Evolutionary conservation across 768 basidiomycete genomes (phyloP), one percentile per base, ranked within the genome.

Genomic region (Tricholoma matsutake): DNA sequence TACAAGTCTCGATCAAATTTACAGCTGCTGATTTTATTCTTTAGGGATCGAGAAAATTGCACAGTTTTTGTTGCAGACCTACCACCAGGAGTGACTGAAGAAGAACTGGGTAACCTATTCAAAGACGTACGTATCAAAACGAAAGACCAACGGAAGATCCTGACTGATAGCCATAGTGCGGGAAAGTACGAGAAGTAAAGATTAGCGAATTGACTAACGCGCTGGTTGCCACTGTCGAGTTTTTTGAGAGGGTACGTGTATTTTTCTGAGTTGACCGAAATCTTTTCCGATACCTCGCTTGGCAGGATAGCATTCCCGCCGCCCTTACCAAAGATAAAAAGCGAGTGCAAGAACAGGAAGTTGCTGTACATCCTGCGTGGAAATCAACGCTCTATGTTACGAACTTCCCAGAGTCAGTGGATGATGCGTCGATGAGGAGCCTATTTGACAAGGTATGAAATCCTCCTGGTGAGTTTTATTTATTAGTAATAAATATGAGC

Each of bases 241-340:
- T 99, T 70, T 78, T 78, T 60, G 80, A 85, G 29, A 78, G 88
- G 63, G 83, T 89, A 69, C 53, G 80, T 72, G 25, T 55, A 49
- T 54, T 22, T 14, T 51, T 3, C 18, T 28, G 34, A 32, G 18
- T 55, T 37, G n/a, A 54, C 18, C 6, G 8, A 34, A 7, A 14
- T 59, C 47, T 41, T 34, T 61, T 14, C n/a, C 49, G 22, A 49
- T 59, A 52, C 61, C 51, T 45, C 6, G 10, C 43, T 54, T 32
- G 53, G 22, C 64, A 94, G 88, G 92, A 93, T 14, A 84, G 83
- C 60, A 82, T 98, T 2, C 93, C 94, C 8, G 85, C 86, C 0
- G 97, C 93, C 2, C 79, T 96, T 39, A 96, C 95, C 0, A 96
- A 94, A 71, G 96, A 99, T 76, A 97, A 96, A 76, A 97, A 96